Evolutionary conservation across 306 rosid species (phyloP), one percentile per base, ranked within the genome.

Genomic region (Sophora flavescens): DNA sequence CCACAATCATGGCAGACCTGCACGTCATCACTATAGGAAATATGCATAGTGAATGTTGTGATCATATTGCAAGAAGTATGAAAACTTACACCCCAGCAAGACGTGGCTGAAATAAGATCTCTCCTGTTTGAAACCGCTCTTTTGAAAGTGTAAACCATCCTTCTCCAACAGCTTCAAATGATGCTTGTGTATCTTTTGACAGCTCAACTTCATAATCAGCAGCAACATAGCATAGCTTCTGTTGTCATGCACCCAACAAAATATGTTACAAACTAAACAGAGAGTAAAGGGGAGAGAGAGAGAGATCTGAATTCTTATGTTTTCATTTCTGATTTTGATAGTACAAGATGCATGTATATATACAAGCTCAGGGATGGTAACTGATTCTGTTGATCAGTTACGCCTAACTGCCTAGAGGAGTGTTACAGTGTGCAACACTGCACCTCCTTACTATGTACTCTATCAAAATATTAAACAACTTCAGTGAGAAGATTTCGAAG

Each of bases 61-160:
- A 78, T 28, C 16, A 52, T 33, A 64, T 32, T 16, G 74, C 18
- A 12, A 61, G 59, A 64, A 42, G 67, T 28, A 57, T 35, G 2
- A 18, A 77, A 70, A 84, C 97, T 88, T 84, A 92, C 97, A 92
- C 86, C 83, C 90, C 90, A 38, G 88, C 91, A 86, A 92, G 88
- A 39, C 69, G 84, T 58, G 97, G 96, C 82, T 77, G 87, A 83
- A 92, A 92, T 75, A 92, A 79, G 80, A 92, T 80, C 83, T 92
- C 96, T 77, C 93, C 96, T 7, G 97, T 88, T 82, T 85, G 90
- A 88, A 92, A 92, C 33, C 96, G 90, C 78, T 92, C 97, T 81
- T 90, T 84, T 5, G 96, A 84, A 68, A 92, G 87, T 17, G 90
- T 87, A 70, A 86, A 89, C 88, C 82, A 82, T 64, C 89, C 97